Base-by-base conservation (phyloP, 2,329 filamentous ascomycete species). In the Aspergillus amoenus region DNA sequence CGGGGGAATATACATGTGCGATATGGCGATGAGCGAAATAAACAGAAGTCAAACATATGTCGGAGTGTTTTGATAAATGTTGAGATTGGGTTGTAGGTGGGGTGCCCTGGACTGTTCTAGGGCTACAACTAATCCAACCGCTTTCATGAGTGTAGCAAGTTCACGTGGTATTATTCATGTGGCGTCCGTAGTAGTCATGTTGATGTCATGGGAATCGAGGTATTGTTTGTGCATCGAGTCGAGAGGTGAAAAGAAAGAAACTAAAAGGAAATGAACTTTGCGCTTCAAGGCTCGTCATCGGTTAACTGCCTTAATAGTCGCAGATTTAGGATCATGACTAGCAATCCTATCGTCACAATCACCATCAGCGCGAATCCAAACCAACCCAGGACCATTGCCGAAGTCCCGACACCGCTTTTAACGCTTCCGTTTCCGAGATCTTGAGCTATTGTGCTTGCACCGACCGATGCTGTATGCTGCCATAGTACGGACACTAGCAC, bases 311-410 rank as follows among this genome's bases (percentile, higher is more conserved):
- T 83, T 63, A 97, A 78, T 56, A 96, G 82, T 65, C 88, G 84
- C 71, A 97, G 94, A 78, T 92, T 97, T 73, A 97, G 79, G 68
- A 97, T 96, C 92, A 97, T 97, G 69, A 97, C 89, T 61, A 99
- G 80, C 75, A 97, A 63, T 55, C 93, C 94, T 69, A 97, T 94
- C 48, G 93, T 97, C 52, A 97, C 93, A 61, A 97, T 88, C 67
- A 99, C 96, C 63, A 99, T 82, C 52, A 97, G 76, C 21, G 90
- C 89, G 70, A 99, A 97, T 42, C 91, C 90, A 76, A 99, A 97
- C 94, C 94, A 99, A 58, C 94, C 94, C 70, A 99, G 82, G 17
- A 97, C 90, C 91, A 99, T 97, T 56, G 94, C 93, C 40, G 88
- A 90, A 48, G 91, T 93, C n/a, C 93, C 93, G 12, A 97, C 91